These are phyloP conservation scores for Phyllosticta citrichinensis DNA, from an alignment of 2,329 filamentous ascomycete species.

Conservation along the genomic window DNA sequence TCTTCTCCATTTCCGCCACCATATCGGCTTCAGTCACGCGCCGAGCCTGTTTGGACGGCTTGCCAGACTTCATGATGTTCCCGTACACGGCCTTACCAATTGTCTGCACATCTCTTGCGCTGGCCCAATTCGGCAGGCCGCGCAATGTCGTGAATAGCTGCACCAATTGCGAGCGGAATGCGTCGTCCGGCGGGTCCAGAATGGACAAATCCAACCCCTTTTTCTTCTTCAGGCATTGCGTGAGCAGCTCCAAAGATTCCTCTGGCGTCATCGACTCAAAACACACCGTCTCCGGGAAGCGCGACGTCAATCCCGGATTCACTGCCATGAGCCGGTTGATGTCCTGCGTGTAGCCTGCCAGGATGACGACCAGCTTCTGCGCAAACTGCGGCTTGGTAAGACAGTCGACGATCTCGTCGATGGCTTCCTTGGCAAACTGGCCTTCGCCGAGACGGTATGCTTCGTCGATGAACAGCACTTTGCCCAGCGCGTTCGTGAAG, in stretches of 20 bases:
- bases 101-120: slow-evolving; percentile 51
- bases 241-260: slow-evolving; percentile 30
- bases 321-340: slow-evolving; percentile 53
- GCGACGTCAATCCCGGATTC: slow-evolving; percentile 54
- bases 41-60: slow-evolving; percentile 14
- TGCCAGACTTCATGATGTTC: slow-evolving; percentile 18
- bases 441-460: slow-evolving; percentile 56
- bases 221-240: slow-evolving; percentile 24
- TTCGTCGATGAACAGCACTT: slow-evolving; percentile 62
- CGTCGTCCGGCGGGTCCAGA: slow-evolving; percentile 16
- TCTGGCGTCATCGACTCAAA: slow-evolving; percentile 37
- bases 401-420: slow-evolving; percentile 43
- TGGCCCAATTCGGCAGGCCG: slow-evolving; percentile 46
- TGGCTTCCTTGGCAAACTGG: slow-evolving; percentile 46
- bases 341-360: slow-evolving; percentile 58
- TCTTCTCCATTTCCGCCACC: slow-evolving; percentile 19
- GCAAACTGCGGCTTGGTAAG: slow-evolving; percentile 49
- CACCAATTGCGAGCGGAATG: slow-evolving; percentile 15
- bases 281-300: slow-evolving; percentile 52
- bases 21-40: slow-evolving; percentile 19
- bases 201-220: slow-evolving; percentile 22
- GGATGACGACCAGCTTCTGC: slow-evolving; percentile 53
- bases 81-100: slow-evolving; percentile 44
- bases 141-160: slow-evolving; percentile 34
- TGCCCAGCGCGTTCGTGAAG: slow-evolving; percentile 53